Evolutionary conservation across 768 basidiomycete genomes (phyloP), one percentile per base, ranked within the genome.

Genomic region (Kwoniella mangroviensis): DNA sequence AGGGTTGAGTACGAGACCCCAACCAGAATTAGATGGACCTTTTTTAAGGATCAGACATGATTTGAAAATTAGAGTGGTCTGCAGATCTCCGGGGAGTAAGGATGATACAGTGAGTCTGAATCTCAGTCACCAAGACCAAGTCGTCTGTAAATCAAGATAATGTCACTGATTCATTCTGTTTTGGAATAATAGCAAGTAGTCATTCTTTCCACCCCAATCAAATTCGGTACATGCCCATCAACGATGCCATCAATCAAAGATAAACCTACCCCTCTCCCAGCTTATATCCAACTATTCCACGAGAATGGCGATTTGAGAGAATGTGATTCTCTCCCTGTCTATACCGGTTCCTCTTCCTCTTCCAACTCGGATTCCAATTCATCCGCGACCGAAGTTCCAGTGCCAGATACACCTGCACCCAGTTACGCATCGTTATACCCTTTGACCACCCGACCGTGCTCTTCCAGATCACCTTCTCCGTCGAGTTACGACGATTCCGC

Each of bases 231-330:
- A 4, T 67, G 70, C 15, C 73, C 73, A n/a, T 42, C 65, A 4
- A 75, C 79, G 1, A 45, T 66, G 28, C 74, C 75, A 41, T 5
- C 51, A 28, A 2, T 43, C 21, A 17, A n/a, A 19, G 12, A 28
- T 24, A 63, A 51, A 42, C 19, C 11, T 6, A 41, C 54, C 12
- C 66, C 71, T 19, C 73, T 83, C 4, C 81, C 82, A 21, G 75
- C 81, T 42, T 83, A 83, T 68, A 71, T 73, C 59, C 80, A 82
- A 68, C 74, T 83, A 11, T 83, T 74, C 75, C 76, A 81, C 62
- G 82, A 82, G 73, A 82, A 81, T 57, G 82, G 82, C 10, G 73
- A 79, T 28, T 34, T 63, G 7, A 60, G 76, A 17, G 72, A 75
- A 65, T 77, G 81, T 43, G 82, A 81, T 53, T 69, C 79, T 26